These are phyloP conservation scores for Fusarium irregulare DNA, from an alignment of 2,329 filamentous ascomycete species.

Conservation along the genomic window DNA sequence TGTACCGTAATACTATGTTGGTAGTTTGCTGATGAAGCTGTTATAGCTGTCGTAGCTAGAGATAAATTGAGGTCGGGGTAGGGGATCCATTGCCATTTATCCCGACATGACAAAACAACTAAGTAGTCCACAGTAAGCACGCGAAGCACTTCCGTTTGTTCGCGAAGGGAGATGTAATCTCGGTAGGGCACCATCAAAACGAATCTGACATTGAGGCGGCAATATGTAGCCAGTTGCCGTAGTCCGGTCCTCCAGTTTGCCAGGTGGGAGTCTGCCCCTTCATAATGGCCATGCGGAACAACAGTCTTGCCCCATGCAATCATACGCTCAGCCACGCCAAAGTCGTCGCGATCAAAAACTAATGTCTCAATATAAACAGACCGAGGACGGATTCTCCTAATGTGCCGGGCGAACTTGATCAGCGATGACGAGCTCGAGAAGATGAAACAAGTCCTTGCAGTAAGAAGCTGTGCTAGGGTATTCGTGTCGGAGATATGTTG, in stretches of 20 bases:
- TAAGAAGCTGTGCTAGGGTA: not conserved
- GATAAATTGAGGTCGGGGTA: not conserved
- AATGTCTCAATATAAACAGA: not conserved
- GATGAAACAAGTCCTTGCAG: not conserved
- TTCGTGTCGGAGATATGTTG: not conserved
- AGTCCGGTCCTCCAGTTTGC: not conserved
- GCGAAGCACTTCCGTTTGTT: not conserved
- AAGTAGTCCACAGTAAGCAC: not conserved
- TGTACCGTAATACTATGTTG: not conserved
- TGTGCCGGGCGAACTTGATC: not conserved
- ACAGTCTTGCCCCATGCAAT: not conserved
- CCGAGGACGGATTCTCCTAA: not conserved
- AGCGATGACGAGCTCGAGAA: not conserved
- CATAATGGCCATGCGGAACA: not conserved
- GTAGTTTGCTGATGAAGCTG: not conserved
- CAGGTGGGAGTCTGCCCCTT: not conserved
- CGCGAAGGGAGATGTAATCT: not conserved
- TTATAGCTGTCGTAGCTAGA: not conserved
- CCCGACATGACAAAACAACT: not conserved
- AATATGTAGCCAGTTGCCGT: not conserved
- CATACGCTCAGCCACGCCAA: not conserved
- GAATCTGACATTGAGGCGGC: not conserved
- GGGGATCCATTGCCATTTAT: not conserved
- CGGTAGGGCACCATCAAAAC: not conserved
- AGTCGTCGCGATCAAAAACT: not conserved